These are phyloP conservation scores for Picea engelmannii DNA, from an alignment of 83 land plant genomes.

Conservation along the genomic window DNA sequence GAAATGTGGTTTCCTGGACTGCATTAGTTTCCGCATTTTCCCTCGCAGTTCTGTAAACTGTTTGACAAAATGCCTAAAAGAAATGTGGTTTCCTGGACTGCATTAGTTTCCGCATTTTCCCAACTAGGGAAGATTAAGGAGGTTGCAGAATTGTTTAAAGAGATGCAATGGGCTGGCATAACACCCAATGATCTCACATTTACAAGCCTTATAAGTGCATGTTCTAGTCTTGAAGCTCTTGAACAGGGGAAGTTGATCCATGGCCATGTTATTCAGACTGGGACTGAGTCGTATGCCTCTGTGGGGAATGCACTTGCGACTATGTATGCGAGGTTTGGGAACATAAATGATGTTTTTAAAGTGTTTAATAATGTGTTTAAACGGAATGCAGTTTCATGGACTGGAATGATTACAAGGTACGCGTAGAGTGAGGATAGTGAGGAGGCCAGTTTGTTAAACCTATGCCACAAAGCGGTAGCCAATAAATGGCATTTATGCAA, in stretches of 20 bases:
- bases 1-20: constrained; percentile 27
- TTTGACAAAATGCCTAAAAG: not conserved
- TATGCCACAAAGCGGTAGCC: too few relatives aligned
- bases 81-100: constrained; percentile 28
- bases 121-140: constrained; percentile 10
- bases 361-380: not conserved
- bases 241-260: constrained; percentile 44
- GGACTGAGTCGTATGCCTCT: constrained; percentile 11
- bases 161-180: constrained; percentile 24
- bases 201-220: constrained; percentile 56
- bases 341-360: not conserved
- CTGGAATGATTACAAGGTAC: not conserved
- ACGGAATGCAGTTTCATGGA: constrained; percentile 6
- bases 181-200: constrained; percentile 51
- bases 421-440: not conserved
- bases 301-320: constrained; percentile 26
- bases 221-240: constrained; percentile 17
- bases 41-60: constrained; percentile 4
- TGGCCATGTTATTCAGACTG: constrained; percentile 23
- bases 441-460: too few relatives aligned
- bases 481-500: too few relatives aligned
- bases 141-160: constrained; percentile 16
- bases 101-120: constrained; percentile 23
- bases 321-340: not conserved
- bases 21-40: constrained; percentile 21